A percentile compares a stretch with the other conserved stretches of the same genome.
phyloP scores from a whole-genome alignment of 73 alveolate genomes.

The Paraurostyla sp. region DNA sequence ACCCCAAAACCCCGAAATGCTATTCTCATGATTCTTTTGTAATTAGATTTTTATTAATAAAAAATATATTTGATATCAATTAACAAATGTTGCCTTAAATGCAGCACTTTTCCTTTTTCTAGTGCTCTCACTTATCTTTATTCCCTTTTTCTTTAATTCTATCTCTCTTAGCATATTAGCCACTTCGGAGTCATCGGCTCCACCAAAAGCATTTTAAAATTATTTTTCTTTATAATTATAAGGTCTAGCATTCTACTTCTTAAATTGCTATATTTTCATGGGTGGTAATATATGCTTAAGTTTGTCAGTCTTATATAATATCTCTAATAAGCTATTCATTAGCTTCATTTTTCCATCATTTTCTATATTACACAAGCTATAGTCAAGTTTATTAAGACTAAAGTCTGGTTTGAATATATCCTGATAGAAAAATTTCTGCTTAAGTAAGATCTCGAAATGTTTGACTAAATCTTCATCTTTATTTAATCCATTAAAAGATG shows the following conservation, averaged over 20 bases:
- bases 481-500: neutral
- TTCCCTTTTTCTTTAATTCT: conserved; percentile 5
- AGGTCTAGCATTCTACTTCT: conserved; percentile 47
- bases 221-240: conserved; percentile 27
- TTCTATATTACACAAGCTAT: neutral
- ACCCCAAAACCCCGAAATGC: conserved; percentile 29
- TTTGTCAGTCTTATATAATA: conserved; percentile 10
- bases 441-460: neutral
- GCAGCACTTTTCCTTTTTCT: neutral
- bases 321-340: neutral
- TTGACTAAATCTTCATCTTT: neutral
- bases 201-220: conserved; percentile 35
- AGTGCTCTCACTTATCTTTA: conserved; percentile 28
- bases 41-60: neutral
- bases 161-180: neutral
- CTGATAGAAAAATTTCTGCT: neutral
- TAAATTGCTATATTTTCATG: neutral
- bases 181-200: neutral
- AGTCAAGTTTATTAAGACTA: conserved; percentile 5
- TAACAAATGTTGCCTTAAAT: conserved; percentile 20
- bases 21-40: neutral
- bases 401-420: conserved; percentile 15
- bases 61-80: neutral
- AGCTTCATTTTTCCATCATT: neutral
- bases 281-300: conserved; percentile 45